A percentile compares a stretch with the other conserved stretches of the same genome.
Evolutionary conservation across 2,329 filamentous ascomycete species (phyloP).

Genomic region (Emergomyces pasteurianus): DNA sequence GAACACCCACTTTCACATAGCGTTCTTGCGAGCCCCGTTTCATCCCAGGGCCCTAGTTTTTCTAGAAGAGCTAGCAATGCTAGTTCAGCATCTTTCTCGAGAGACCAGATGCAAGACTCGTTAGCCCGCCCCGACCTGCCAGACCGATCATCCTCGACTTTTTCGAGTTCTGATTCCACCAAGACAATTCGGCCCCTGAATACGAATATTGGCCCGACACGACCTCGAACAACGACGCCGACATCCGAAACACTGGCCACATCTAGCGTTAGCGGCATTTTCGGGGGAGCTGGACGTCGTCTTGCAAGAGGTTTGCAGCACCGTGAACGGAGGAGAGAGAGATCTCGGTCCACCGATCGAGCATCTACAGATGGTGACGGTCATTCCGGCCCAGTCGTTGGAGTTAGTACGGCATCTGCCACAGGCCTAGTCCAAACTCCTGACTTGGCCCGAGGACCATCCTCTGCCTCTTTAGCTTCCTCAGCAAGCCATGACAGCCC

Average conservation of each 20-base stretch:
- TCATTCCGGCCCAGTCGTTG: constrained; percentile 32
- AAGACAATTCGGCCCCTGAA: constrained; percentile 32
- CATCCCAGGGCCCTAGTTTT: constrained; percentile 25
- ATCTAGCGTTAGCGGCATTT: constrained; percentile 26
- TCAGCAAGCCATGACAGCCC: constrained; percentile 5
- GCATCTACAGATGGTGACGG: constrained; percentile 24
- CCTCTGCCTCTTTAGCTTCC: constrained; percentile 1
- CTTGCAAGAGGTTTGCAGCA: constrained; percentile 23
- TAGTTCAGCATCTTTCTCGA: constrained; percentile 5
- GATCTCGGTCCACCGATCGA: constrained; percentile 24
- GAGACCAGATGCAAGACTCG: constrained; percentile 13
- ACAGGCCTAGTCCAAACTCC: constrained; percentile 31
- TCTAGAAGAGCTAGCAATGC: constrained; percentile 18
- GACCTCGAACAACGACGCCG: constrained; percentile 18
- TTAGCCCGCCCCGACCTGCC: constrained; percentile 27
- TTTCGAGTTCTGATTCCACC: constrained; percentile 36
- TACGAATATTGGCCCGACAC: constrained; percentile 13
- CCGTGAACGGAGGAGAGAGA: constrained; percentile 27
- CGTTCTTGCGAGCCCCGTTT: constrained; percentile 56
- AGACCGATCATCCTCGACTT: constrained; percentile 29
- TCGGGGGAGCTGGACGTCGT: constrained; percentile 29
- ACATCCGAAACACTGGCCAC: constrained; percentile 21
- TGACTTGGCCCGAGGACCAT: constrained; percentile 22
- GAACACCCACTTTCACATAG: constrained; percentile 69
- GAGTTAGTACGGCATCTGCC: constrained; percentile 33